These are phyloP conservation scores for Macrolepiota albuminosa DNA, from an alignment of 768 basidiomycete genomes.

Conservation along the genomic window DNA sequence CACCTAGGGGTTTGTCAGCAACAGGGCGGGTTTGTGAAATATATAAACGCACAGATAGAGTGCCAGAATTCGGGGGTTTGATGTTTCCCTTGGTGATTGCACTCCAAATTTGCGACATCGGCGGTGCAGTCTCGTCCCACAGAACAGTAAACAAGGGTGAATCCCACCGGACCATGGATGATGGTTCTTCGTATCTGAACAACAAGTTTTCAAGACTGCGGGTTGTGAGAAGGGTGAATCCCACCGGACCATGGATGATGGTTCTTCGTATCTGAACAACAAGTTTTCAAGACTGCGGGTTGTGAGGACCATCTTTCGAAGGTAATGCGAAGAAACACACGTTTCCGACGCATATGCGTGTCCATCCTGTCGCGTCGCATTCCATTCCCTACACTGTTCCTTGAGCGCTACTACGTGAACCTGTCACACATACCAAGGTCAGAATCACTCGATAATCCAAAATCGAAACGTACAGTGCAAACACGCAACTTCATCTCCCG, in stretches of 20 bases:
- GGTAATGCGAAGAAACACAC: slow-evolving; percentile 37
- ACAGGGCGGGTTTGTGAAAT: background rate
- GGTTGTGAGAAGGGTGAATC: slow-evolving; percentile 63
- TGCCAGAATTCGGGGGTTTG: slow-evolving; percentile 87
- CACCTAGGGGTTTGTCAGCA: slow-evolving; percentile 38
- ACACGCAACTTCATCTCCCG: slow-evolving; percentile 80
- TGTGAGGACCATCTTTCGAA: background rate
- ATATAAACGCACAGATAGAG: slow-evolving; percentile 51
- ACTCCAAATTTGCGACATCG: slow-evolving; percentile 71
- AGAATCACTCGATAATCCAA: background rate
- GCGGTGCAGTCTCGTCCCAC: slow-evolving; percentile 65
- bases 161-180: slow-evolving; percentile 99
- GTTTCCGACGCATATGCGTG: slow-evolving; percentile 63
- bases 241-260: slow-evolving; percentile 98
- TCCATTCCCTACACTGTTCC: slow-evolving; percentile 77
- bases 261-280: slow-evolving; percentile 88
- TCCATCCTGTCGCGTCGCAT: slow-evolving; percentile 44
- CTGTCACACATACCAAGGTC: slow-evolving; percentile 36
- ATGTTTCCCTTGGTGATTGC: slow-evolving; percentile 74
- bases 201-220: slow-evolving; percentile 81
- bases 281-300: slow-evolving; percentile 74
- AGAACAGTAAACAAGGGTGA: slow-evolving; percentile 86
- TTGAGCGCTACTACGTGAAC: slow-evolving; percentile 71
- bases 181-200: slow-evolving; percentile 91
- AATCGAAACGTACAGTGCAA: slow-evolving; percentile 65